Base-by-base conservation (phyloP, 2,329 filamentous ascomycete species). In the Trichoderma endophyticum region DNA sequence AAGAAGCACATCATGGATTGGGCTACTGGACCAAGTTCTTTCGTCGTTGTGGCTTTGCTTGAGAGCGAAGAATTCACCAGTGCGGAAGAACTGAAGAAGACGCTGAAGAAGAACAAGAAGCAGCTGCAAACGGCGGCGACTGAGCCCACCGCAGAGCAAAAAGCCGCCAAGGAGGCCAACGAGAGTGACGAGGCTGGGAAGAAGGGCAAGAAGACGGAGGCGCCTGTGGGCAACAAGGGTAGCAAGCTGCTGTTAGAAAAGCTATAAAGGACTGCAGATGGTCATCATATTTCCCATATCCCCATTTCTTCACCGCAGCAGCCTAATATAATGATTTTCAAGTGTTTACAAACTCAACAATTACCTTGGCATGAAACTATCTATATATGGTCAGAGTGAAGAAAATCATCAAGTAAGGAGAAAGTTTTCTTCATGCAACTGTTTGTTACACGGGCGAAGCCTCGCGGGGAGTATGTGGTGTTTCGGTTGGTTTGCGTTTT, bases 11-110 rank as follows among this genome's bases (percentile, higher is more conserved):
- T 97, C 28, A 81, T 96, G 72, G 85, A 89, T 24, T 99, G 96
- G 96, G 95, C 95, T 0, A 95, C 91, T 0, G 93, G 95, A 0
- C 88, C 91, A 1, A 94, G 94, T 76, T 93, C 93, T 1, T 98
- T 97, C 77, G 93, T 97, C 12, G 87, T 98, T 4, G 88, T 98
- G 30, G 92, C 90, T 18, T 83, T 98, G 75, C 82, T 95, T 6
- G 95, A 98, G 82, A 88, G 92, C 0, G 85, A 88, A 26, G 89
- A 90, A 72, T 96, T 96, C 77, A 85, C 85, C 30, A 86, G 90
- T 76, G 89, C 87, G 77, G 86, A 87, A 18, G 90, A 92, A 77
- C 84, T 97, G 67, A 84, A 90, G 78, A 89, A 90, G 80, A 88
- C 85, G 15, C 83, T 98, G 76, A 91, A 90, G 83, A 91, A 92